A percentile compares a stretch with the other conserved stretches of the same genome.
Evolutionary conservation across 1,139 yeast genomes (phyloP).

Genomic region (Suhomyces atakaporum): DNA sequence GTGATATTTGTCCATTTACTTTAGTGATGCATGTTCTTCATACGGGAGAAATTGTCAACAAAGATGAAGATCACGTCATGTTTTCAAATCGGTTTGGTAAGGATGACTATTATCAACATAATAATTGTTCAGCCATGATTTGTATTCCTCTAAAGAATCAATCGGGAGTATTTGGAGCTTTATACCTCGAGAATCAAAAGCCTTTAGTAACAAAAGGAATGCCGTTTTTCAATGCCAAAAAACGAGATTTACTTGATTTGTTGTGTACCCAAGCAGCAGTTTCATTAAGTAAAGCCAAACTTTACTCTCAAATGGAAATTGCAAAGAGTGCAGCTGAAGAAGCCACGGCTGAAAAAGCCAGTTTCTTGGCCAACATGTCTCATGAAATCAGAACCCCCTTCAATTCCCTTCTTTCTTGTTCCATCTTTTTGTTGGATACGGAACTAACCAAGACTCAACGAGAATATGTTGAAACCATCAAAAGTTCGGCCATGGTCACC

Average conservation of each 20-base stretch:
- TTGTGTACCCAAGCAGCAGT: slow-evolving; percentile 59
- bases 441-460: slow-evolving; percentile 47
- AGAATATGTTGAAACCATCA: slow-evolving; percentile 57
- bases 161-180: slow-evolving; percentile 46
- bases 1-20: slow-evolving; percentile 49
- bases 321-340: slow-evolving; percentile 61
- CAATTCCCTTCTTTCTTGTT: slow-evolving; percentile 56
- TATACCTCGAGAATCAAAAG: slow-evolving; percentile 47
- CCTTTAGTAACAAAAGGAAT: slow-evolving; percentile 1
- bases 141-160: slow-evolving; percentile 53
- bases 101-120: slow-evolving; percentile 45
- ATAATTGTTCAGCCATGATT: slow-evolving; percentile 37
- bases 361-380: slow-evolving; percentile 61
- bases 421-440: slow-evolving; percentile 55
- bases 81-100: slow-evolving; percentile 38
- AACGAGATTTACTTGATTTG: slow-evolving; percentile 45
- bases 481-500: slow-evolving; percentile 54
- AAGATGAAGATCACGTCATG: slow-evolving; percentile 38
- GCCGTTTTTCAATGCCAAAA: slow-evolving; percentile 32
- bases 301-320: slow-evolving; percentile 51
- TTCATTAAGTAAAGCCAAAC: slow-evolving; percentile 49
- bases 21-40: slow-evolving; percentile 43
- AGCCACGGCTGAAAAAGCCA: slow-evolving; percentile 60
- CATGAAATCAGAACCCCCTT: slow-evolving; percentile 63
- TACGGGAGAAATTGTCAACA: slow-evolving; percentile 40